Conservation (phyloP, 2,329 filamentous ascomycete genomes). For the Fusarium armeniacum region DNA sequence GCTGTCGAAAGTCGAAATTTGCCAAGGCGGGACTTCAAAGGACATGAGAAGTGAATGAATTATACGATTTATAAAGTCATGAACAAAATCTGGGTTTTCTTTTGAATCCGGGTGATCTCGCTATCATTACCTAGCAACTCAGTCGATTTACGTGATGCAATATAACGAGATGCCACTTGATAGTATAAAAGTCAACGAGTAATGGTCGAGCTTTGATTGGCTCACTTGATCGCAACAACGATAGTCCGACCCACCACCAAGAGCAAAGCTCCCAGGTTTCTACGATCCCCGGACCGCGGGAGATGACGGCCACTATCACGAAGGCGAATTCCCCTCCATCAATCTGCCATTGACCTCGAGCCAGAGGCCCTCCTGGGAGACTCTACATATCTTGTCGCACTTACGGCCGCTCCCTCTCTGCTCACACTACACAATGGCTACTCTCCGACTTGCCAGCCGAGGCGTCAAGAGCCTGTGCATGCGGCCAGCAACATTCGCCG, state of each 20-base stretch:
- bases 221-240: constrained; percentile 49
- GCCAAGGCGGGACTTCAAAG: not conserved
- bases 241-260: constrained; percentile 52
- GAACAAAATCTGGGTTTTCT: not conserved
- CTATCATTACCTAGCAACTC: not conserved
- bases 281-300: constrained; percentile 46
- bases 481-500: constrained; percentile 58
- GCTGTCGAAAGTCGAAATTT: not conserved
- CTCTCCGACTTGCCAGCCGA: constrained; percentile 79
- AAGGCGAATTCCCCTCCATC: constrained; percentile 52
- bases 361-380: constrained; percentile 55
- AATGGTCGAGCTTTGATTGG: constrained; percentile 53
- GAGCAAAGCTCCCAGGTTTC: constrained; percentile 53
- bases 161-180: constrained; percentile 21
- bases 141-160: constrained; percentile 25
- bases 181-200: constrained; percentile 46
- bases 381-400: constrained; percentile 49
- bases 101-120: not conserved
- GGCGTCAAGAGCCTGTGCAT: constrained; percentile 77
- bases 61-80: not conserved
- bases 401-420: constrained; percentile 48
- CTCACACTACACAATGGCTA: constrained; percentile 71
- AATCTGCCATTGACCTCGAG: constrained; percentile 55
- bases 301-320: constrained; percentile 53
- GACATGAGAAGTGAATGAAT: not conserved